Conservation (phyloP, 2,329 filamentous ascomycete genomes). For the Phialemonium atrogriseum region DNA sequence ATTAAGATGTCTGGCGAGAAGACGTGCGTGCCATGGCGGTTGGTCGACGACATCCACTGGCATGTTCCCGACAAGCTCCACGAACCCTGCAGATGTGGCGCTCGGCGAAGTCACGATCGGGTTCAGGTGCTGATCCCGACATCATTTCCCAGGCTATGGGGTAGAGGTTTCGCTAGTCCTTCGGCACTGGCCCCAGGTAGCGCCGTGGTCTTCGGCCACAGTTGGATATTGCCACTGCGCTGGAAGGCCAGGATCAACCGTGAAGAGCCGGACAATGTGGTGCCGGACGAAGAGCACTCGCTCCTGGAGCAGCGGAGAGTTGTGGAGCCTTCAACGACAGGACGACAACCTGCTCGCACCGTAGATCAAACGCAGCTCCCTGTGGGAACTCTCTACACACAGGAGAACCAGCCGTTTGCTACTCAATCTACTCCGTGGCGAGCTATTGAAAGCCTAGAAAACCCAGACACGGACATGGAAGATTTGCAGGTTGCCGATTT, state of each 20-base stretch:
- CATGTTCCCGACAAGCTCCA: conserved; percentile 1
- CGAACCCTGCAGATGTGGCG: conserved; percentile 2
- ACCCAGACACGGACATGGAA: too few species aligned
- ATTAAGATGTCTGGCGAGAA: neutral
- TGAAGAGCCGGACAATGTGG: too few species aligned
- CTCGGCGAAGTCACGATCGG: too few species aligned
- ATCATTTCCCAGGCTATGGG: conserved; percentile 2
- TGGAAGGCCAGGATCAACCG: conserved; percentile 1
- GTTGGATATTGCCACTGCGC: conserved; percentile 2
- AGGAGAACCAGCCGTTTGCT: too few species aligned
- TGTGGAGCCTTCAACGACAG: too few species aligned
- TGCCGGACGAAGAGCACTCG: neutral
- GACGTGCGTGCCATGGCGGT: conserved; percentile 2
- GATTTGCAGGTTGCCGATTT: too few species aligned
- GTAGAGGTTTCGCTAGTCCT: conserved; percentile 2
- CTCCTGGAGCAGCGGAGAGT: too few species aligned
- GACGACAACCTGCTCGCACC: too few species aligned
- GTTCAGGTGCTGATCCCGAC: conserved; percentile 4
- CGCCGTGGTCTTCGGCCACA: conserved; percentile 5
- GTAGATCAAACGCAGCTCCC: too few species aligned
- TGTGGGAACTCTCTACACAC: too few species aligned
- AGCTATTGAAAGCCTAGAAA: too few species aligned
- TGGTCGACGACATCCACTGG: conserved; percentile 5
- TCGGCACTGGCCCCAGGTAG: neutral
- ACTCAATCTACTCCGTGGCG: too few species aligned